A percentile compares a stretch with the other conserved stretches of the same genome.
These are phyloP conservation scores for Polychaeton citri DNA, from an alignment of 2,329 filamentous ascomycete species.

Conservation along the genomic window DNA sequence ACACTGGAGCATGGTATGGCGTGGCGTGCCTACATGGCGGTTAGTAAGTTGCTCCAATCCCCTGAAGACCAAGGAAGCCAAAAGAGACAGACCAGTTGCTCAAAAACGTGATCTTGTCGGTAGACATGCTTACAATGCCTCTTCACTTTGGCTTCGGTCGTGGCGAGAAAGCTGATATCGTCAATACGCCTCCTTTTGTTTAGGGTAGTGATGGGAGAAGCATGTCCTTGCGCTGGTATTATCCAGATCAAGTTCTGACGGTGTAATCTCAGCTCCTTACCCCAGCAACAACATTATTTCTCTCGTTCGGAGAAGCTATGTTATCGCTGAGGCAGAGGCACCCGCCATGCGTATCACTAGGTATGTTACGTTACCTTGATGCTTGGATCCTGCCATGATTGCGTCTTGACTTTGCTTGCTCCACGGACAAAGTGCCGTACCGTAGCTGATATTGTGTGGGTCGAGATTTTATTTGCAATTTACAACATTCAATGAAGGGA, in stretches of 20 bases:
- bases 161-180: slow-evolving; percentile 38
- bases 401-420: background rate
- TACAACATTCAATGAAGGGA: background rate
- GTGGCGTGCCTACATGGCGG: slow-evolving; percentile 54
- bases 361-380: background rate
- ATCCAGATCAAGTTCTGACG: slow-evolving; percentile 75
- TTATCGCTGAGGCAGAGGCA: background rate
- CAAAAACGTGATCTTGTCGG: slow-evolving; percentile 74
- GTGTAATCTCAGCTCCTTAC: slow-evolving; percentile 58
- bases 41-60: background rate
- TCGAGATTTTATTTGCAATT: background rate
- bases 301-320: no score
- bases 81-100: slow-evolving; percentile 57
- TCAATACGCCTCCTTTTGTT: slow-evolving; percentile 31
- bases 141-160: slow-evolving; percentile 4
- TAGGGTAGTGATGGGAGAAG: slow-evolving; percentile 44
- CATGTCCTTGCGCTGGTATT: slow-evolving; percentile 83
- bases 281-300: background rate
- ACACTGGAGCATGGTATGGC: slow-evolving; percentile 66
- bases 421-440: background rate
- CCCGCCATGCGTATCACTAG: background rate
- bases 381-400: background rate
- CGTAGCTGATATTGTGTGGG: background rate
- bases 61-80: slow-evolving; percentile 1
- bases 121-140: slow-evolving; percentile 43